phyloP scores from a whole-genome alignment of 306 rosid species.

The Prunus campanulata region DNA sequence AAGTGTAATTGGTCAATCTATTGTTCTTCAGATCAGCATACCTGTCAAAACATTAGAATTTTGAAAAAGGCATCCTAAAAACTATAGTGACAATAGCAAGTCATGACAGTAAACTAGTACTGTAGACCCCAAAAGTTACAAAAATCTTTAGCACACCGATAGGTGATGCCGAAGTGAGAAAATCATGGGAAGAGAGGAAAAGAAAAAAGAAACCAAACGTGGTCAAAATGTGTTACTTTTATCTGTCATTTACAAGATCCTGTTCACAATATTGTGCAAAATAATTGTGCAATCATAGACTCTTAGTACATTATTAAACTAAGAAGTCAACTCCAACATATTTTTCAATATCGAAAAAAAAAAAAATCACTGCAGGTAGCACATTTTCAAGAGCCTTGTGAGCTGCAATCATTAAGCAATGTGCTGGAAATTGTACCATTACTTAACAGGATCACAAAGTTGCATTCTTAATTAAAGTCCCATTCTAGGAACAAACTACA shows the following conservation, averaged over 20 bases:
- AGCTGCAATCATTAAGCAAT: not conserved
- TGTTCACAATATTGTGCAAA: not conserved
- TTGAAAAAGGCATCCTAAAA: constrained; percentile 5
- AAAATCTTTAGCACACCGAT: not conserved
- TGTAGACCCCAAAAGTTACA: not conserved
- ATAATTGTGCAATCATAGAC: not conserved
- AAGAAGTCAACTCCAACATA: not conserved
- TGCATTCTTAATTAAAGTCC: not conserved
- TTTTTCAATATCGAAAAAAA: not conserved
- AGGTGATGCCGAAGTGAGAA: not conserved
- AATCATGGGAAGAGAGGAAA: not conserved
- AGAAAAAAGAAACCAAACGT: not conserved
- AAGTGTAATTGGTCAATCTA: constrained; percentile 81
- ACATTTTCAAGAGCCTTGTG: not conserved
- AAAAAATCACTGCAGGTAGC: not conserved
- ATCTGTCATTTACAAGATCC: not conserved
- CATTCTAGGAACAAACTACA: not conserved
- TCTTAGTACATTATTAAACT: not conserved
- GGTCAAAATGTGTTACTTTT: not conserved
- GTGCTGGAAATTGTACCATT: not conserved
- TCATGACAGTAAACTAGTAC: not conserved
- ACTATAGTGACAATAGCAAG: not conserved
- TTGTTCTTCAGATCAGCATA: constrained; percentile 96
- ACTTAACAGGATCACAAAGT: not conserved
- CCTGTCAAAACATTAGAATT: constrained; percentile 44